Evolutionary conservation across 331 rosid genomes (phyloP).

Genomic region (Spiraea crenata): DNA sequence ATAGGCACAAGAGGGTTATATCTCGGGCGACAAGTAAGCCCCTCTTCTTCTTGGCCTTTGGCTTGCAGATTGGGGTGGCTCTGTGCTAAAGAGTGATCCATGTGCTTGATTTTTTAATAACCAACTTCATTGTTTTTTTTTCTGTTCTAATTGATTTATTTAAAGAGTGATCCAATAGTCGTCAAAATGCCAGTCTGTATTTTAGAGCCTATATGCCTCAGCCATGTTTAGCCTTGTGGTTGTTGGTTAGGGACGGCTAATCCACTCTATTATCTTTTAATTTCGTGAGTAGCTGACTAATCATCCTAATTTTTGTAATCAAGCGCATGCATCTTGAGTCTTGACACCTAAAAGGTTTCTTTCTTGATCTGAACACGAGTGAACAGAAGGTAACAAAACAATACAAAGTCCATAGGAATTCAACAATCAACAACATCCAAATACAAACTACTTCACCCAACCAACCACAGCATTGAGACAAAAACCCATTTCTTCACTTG

Average conservation of each 20-base stretch:
- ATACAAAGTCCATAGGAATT: constrained; percentile 20
- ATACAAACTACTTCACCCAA: constrained; percentile 32
- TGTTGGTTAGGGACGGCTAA: background rate
- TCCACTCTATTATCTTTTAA: constrained; percentile 1
- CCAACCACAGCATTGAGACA: constrained; percentile 16
- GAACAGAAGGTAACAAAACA: constrained; percentile 14
- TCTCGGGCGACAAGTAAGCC: too few relatives aligned
- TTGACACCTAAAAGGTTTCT: background rate
- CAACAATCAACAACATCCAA: constrained; percentile 31
- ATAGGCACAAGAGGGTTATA: too few relatives aligned
- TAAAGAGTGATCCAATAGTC: background rate
- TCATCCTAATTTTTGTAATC: background rate
- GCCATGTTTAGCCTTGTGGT: background rate
- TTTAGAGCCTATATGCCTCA: background rate
- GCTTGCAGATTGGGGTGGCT: constrained; percentile 5
- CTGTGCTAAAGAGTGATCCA: background rate
- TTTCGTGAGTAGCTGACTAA: constrained; percentile 11
- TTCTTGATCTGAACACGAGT: background rate
- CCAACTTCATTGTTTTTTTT: background rate
- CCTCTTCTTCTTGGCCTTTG: background rate
- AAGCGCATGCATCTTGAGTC: background rate
- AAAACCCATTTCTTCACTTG: constrained; percentile 2
- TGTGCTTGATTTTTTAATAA: background rate
- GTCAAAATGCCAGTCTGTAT: constrained; percentile 5
- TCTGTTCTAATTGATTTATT: too few relatives aligned